phyloP scores from a whole-genome alignment of 306 rosid genomes.

The Coriaria nepalensis region DNA sequence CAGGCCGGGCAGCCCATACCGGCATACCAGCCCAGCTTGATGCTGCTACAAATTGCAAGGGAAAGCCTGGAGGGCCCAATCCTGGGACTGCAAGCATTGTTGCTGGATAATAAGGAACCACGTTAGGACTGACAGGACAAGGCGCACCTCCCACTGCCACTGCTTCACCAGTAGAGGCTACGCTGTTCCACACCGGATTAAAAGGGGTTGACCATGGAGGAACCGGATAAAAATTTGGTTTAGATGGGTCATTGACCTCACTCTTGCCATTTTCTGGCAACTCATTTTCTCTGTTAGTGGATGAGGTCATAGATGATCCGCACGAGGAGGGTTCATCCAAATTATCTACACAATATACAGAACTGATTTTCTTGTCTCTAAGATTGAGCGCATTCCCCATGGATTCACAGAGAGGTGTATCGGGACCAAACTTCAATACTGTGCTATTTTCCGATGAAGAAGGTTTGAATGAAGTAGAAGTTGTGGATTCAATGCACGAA shows the following conservation, averaged over 20 bases:
- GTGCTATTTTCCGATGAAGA: constrained; percentile 19
- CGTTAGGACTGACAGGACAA: constrained; percentile 11
- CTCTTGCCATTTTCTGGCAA: constrained; percentile 9
- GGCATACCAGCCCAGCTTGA: constrained; percentile 35
- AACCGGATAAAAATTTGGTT: constrained; percentile 28
- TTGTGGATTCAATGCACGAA: constrained; percentile 12
- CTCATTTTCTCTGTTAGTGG: constrained; percentile 23
- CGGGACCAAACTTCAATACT: constrained; percentile 44
- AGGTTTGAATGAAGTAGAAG: constrained; percentile 15
- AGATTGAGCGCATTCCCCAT: constrained; percentile 36
- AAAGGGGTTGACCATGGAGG: constrained; percentile 36
- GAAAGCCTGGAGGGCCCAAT: constrained; percentile 25
- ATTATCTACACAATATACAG: constrained; percentile 18
- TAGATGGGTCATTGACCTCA: constrained; percentile 17
- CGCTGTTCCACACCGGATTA: constrained; percentile 27
- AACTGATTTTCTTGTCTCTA: constrained; percentile 22
- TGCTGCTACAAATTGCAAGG: constrained; percentile 35
- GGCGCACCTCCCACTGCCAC: constrained; percentile 15
- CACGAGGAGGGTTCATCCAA: constrained; percentile 26
- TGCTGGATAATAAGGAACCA: constrained; percentile 33
- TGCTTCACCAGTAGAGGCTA: constrained; percentile 15
- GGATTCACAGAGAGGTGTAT: constrained; percentile 35
- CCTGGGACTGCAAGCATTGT: constrained; percentile 39
- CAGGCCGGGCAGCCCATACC: constrained; percentile 20
- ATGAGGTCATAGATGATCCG: constrained; percentile 23